Percentiles rank a stretch among this genome's conserved stretches.
Conservation (phyloP, 169 alveolate genomes). For the Theileria luwenshuni region DNA sequence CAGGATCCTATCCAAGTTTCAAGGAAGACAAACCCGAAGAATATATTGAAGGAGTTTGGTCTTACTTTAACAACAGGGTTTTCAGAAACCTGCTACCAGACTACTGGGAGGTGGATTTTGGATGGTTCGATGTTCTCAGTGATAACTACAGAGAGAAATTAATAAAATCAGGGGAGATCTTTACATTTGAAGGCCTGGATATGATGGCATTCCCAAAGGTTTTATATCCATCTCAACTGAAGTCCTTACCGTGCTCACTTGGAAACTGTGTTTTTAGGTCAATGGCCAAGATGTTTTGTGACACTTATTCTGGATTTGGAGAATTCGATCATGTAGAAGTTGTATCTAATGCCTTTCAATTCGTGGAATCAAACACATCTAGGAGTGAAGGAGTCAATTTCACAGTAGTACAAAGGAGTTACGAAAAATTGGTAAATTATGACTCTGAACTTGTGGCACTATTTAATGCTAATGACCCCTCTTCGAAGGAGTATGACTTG, state of each 20-base stretch:
- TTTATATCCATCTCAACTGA: slow-evolving; percentile 45
- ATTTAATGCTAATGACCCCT: background rate
- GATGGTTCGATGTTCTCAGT: slow-evolving; percentile 28
- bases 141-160: background rate
- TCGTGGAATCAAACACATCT: slow-evolving; percentile 49
- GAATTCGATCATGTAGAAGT: slow-evolving; percentile 26
- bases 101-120: slow-evolving; percentile 33
- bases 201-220: slow-evolving; percentile 42
- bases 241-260: slow-evolving; percentile 21
- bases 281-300: slow-evolving; percentile 61
- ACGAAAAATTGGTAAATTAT: slow-evolving; percentile 11
- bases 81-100: slow-evolving; percentile 45
- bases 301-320: slow-evolving; percentile 34
- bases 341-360: slow-evolving; percentile 30
- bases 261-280: slow-evolving; percentile 62
- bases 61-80: slow-evolving; percentile 33
- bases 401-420: slow-evolving; percentile 43
- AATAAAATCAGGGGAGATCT: slow-evolving; percentile 26
- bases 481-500: slow-evolving; percentile 1
- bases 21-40: slow-evolving; percentile 33
- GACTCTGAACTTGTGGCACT: background rate
- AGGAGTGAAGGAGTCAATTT: slow-evolving; percentile 21
- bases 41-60: slow-evolving; percentile 51
- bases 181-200: slow-evolving; percentile 14
- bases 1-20: background rate